Percentiles rank a stretch among this genome's conserved stretches.
phyloP scores from a whole-genome alignment of 1,139 yeast genomes.

The Magnusiomyces sp. region DNA sequence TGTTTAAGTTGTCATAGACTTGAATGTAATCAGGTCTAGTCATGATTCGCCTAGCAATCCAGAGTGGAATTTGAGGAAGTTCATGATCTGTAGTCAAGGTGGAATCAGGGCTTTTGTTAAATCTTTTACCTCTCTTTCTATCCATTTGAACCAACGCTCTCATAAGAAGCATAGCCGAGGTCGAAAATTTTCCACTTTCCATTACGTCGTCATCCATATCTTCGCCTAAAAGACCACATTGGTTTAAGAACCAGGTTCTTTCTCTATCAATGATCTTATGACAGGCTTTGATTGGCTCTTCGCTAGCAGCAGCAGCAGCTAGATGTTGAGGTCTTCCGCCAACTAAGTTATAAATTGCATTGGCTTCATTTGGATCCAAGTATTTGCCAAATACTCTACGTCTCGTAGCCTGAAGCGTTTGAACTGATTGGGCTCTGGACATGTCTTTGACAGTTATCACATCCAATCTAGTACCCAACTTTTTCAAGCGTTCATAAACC shows the following conservation, averaged over 20 bases:
- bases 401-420: conserved; percentile 50
- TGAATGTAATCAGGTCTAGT: conserved; percentile 78
- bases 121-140: conserved; percentile 22
- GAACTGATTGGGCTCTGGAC: conserved; percentile 46
- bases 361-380: conserved; percentile 37
- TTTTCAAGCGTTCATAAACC: conserved; percentile 71
- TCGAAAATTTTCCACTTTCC: conserved; percentile 73
- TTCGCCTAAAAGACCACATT: conserved; percentile 68
- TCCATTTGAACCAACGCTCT: conserved; percentile 67
- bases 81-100: conserved; percentile 38
- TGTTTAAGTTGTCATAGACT: conserved; percentile 61
- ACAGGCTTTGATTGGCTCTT: conserved; percentile 54
- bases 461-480: conserved; percentile 66
- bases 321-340: conserved; percentile 86
- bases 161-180: conserved; percentile 70
- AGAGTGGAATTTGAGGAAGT: conserved; percentile 66
- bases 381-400: conserved; percentile 39
- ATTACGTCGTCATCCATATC: conserved; percentile 86
- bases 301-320: conserved; percentile 62
- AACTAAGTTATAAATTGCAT: conserved; percentile 55
- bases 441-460: conserved; percentile 65
- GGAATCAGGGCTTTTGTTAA: conserved; percentile 19
- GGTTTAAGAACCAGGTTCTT: conserved; percentile 78
- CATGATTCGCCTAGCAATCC: conserved; percentile 83
- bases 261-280: conserved; percentile 68